These are phyloP conservation scores for Penicillium janthinellum DNA, from an alignment of 2,329 filamentous ascomycete species.

Conservation along the genomic window DNA sequence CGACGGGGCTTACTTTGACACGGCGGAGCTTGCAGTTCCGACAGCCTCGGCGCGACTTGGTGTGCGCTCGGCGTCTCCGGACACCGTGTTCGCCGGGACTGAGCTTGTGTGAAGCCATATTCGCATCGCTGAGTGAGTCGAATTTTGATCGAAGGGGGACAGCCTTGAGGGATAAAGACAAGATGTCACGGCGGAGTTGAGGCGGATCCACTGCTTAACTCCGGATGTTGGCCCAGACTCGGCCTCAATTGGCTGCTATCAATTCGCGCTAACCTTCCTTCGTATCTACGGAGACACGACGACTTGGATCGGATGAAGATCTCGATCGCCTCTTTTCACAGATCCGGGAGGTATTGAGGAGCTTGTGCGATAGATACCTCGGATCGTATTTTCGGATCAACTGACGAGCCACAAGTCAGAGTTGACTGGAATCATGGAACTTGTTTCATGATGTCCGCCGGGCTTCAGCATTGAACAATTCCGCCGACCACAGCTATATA, in stretches of 20 bases:
- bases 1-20: constrained; percentile 13
- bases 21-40: constrained; percentile 51
- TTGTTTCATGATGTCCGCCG: neutral
- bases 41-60: constrained; percentile 58
- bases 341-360: neutral
- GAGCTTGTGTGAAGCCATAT: neutral
- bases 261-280: constrained; percentile 13
- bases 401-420: neutral
- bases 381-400: neutral
- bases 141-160: neutral
- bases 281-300: constrained; percentile 9
- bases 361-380: neutral
- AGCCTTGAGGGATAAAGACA: neutral
- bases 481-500: neutral
- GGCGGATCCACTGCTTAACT: constrained; percentile 1
- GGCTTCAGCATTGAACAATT: neutral
- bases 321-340: neutral
- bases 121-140: neutral
- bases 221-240: neutral
- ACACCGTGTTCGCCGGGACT: neutral
- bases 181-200: neutral
- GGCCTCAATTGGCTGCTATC: neutral
- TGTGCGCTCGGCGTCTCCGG: constrained; percentile 41
- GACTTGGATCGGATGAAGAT: neutral
- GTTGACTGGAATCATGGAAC: neutral